A percentile compares a stretch with the other conserved stretches of the same genome.
Evolutionary conservation across 2,329 filamentous ascomycete genomes (phyloP).

Genomic region (Alternaria rosae): DNA sequence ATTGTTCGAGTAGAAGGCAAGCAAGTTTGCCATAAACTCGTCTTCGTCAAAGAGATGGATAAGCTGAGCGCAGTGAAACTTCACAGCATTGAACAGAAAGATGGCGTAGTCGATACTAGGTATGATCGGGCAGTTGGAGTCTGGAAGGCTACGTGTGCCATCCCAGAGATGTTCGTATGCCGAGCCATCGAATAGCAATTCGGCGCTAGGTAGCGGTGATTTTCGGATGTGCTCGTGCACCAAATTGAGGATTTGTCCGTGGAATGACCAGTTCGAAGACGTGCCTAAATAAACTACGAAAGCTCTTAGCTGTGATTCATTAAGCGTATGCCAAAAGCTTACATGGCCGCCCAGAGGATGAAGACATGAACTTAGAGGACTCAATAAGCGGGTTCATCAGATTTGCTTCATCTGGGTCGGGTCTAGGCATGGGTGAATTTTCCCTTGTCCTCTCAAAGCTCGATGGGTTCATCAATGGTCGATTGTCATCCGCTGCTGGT

Average conservation of each 20-base stretch:
- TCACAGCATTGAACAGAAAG: constrained; percentile 64
- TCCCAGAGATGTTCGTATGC: constrained; percentile 63
- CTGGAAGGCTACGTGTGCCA: constrained; percentile 44
- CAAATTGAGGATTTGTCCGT: constrained; percentile 58
- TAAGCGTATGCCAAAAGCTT: neutral
- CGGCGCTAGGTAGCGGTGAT: constrained; percentile 53
- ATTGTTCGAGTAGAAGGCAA: constrained; percentile 52
- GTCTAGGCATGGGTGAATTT: constrained; percentile 28
- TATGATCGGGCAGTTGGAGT: constrained; percentile 49
- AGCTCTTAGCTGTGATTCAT: neutral
- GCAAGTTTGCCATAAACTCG: constrained; percentile 57
- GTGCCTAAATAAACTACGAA: constrained; percentile 60
- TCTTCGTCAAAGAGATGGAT: constrained; percentile 64
- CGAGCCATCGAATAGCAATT: constrained; percentile 60
- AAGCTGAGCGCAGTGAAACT: constrained; percentile 63
- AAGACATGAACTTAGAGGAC: constrained; percentile 37
- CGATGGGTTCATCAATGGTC: constrained; percentile 12
- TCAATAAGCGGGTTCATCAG: constrained; percentile 36
- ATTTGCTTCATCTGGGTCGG: constrained; percentile 26
- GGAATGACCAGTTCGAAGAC: constrained; percentile 66
- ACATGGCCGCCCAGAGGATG: constrained; percentile 34
- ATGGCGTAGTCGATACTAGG: constrained; percentile 61
- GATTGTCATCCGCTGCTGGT: neutral
- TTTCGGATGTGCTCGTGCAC: constrained; percentile 58
- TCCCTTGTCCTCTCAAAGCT: constrained; percentile 26